Evolutionary conservation across 1,139 yeast species (phyloP).

Genomic region (Debaryomyces psychrophilus): DNA sequence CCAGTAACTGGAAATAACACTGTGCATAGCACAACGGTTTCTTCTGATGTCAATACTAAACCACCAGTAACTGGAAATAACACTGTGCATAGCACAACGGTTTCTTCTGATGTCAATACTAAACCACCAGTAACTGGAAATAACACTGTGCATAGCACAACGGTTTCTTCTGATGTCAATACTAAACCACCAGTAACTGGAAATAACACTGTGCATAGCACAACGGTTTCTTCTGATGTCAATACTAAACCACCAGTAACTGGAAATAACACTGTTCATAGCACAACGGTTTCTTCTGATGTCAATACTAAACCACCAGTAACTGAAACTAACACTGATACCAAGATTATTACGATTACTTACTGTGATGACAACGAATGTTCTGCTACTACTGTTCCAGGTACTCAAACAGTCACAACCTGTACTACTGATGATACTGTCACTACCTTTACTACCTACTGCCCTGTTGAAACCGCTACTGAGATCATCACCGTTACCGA

Average conservation of each 20-base stretch:
- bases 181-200: too few species aligned
- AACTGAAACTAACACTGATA: constrained; percentile 22
- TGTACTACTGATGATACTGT: constrained; percentile 27
- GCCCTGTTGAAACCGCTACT: constrained; percentile 27
- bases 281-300: constrained; percentile 16
- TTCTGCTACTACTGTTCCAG: constrained; percentile 32
- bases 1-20: too few species aligned
- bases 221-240: too few species aligned
- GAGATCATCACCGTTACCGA: constrained; percentile 46
- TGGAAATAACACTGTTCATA: constrained; percentile 22
- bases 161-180: too few species aligned
- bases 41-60: too few species aligned
- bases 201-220: too few species aligned
- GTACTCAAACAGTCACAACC: constrained; percentile 28
- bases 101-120: too few species aligned
- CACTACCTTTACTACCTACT: constrained; percentile 38
- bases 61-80: constrained; percentile 7
- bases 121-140: too few species aligned
- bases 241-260: constrained; percentile 15
- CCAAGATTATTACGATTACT: constrained; percentile 40
- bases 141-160: too few species aligned
- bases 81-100: too few species aligned
- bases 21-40: too few species aligned
- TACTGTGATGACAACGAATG: constrained; percentile 45
- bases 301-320: constrained; percentile 14